Evolutionary conservation across 345 rosid species (phyloP), one percentile per base, ranked within the genome.

Genomic region (Populus pruinosa): DNA sequence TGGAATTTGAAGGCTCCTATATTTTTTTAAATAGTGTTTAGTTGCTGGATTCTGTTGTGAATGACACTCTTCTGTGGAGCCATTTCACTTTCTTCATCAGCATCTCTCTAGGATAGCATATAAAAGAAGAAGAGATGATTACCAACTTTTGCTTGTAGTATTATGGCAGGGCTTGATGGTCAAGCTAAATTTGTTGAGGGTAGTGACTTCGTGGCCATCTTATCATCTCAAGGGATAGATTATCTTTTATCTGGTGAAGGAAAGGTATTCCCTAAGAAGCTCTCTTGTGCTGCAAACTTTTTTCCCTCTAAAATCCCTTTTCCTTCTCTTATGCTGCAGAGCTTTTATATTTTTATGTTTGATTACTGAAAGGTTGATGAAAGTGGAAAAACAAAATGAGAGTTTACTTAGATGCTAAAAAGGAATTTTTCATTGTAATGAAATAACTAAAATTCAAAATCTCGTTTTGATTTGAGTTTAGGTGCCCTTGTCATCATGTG

Each of bases 401-500:
- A 13, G 2, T 49, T 29, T 29, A 20, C 31, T 36, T 44, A 36
- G 71, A 23, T 65, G 67, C 6, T 16, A 31, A 33, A 73, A 14
- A n/a, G 67, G 39, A 17, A 14, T 67, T 47, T 0, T 55, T 10
- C 74, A 0, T 18, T 43, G 72, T 2, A 44, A 69, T 49, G 18
- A 49, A 8, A 55, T 27, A 8, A 49, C 70, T n/a, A 53, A 71
- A 43, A 65, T n/a, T 29, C 20, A 21, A 39, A 36, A 7, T 67
- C 11, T 36, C 62, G 36, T 50, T 47, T 25, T 82, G 12, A 18
- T 75, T 56, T 79, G 61, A 61, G 39, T 66, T 78, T 81, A 90
- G 95, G 91, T 91, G 62, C 89, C 96, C 16, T 69, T 90, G 75
- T 79, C 91, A 75, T 87, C 88, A 16, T 80, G 83, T 70, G 82